Evolutionary conservation across 2,329 filamentous ascomycete genomes (phyloP).

Genomic region (Venturia carpophila): DNA sequence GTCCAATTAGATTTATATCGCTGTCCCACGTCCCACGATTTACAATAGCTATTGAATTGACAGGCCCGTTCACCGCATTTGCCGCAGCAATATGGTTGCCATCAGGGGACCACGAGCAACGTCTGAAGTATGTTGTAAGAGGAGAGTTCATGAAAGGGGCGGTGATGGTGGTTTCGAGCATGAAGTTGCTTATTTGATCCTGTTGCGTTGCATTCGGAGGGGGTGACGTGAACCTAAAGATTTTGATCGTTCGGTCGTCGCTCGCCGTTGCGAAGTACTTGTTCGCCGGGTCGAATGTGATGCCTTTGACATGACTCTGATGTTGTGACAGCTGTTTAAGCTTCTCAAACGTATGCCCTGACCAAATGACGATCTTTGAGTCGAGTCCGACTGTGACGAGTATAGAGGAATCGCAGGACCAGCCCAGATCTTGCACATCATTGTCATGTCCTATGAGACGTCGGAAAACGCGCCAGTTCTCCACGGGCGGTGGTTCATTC

Average conservation of each 20-base stretch:
- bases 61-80: conserved; percentile 93
- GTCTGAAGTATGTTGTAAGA: conserved; percentile 89
- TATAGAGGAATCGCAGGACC: conserved; percentile 93
- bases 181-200: conserved; percentile 95
- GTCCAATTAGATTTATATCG: conserved; percentile 94
- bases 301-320: conserved; percentile 96
- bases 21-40: conserved; percentile 88
- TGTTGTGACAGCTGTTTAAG: conserved; percentile 88
- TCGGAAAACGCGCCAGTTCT: conserved; percentile 96
- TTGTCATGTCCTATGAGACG: conserved; percentile 95
- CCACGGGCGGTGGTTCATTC: conserved; percentile 83
- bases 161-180: conserved; percentile 84
- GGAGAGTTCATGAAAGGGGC: conserved; percentile 85
- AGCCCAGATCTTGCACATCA: conserved; percentile 94
- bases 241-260: conserved; percentile 92
- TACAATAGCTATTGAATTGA: conserved; percentile 94
- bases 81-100: conserved; percentile 94
- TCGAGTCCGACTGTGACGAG: conserved; percentile 93
- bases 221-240: conserved; percentile 89
- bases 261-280: conserved; percentile 98
- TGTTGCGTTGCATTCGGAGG: conserved; percentile 85
- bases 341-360: conserved; percentile 95
- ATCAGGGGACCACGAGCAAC: conserved; percentile 96
- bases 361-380: conserved; percentile 98
- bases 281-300: conserved; percentile 96